A percentile compares a stretch with the other conserved stretches of the same genome.
Conservation (phyloP, 2,329 filamentous ascomycete species). For the Cladosporium velox region DNA sequence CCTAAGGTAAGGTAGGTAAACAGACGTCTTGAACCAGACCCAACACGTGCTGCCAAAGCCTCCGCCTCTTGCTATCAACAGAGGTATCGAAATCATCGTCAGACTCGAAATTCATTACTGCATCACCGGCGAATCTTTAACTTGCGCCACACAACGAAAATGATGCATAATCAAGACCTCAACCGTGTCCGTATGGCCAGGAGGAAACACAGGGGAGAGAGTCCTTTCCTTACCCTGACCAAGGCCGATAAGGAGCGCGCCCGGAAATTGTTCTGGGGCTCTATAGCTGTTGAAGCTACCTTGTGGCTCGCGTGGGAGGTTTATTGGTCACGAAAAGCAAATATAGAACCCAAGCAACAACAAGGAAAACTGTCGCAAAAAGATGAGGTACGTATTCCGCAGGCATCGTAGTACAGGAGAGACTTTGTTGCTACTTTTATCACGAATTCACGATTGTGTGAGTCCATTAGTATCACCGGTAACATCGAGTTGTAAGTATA, state of each 20-base stretch:
- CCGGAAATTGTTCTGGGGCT: background rate
- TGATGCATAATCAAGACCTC: background rate
- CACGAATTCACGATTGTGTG: no score
- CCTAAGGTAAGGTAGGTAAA: no score
- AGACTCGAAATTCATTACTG: no score
- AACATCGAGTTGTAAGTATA: no score
- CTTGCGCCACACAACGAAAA: no score
- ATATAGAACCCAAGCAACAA: background rate
- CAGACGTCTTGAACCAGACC: no score
- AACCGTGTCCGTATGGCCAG: background rate
- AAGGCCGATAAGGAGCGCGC: background rate
- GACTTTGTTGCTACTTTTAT: background rate
- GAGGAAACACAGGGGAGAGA: background rate
- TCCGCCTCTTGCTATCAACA: background rate
- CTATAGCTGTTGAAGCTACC: background rate
- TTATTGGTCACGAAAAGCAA: background rate
- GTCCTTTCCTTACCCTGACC: background rate
- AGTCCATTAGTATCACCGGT: no score
- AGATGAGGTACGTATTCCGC: background rate
- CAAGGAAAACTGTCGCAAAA: background rate
- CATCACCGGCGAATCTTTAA: no score
- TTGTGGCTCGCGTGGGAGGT: fast-evolving
- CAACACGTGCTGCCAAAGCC: background rate
- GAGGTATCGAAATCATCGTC: background rate
- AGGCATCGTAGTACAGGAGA: background rate